A percentile compares a stretch with the other conserved stretches of the same genome.
These are phyloP conservation scores for Botrytis pseudocinerea DNA, from an alignment of 2,329 filamentous ascomycete species.

Conservation along the genomic window DNA sequence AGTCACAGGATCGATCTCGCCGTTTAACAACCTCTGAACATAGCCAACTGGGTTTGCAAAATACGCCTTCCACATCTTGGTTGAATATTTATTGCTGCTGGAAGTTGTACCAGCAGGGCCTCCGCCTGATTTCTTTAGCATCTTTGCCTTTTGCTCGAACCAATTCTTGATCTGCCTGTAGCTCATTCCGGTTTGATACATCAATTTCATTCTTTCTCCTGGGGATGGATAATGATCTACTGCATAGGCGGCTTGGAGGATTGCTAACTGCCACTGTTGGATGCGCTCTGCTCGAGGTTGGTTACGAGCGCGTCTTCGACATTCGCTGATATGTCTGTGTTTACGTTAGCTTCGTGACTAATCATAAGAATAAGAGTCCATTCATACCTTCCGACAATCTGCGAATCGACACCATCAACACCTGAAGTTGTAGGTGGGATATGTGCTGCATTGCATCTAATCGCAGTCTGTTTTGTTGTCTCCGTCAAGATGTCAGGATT, in stretches of 20 bases:
- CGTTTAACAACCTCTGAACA: not conserved
- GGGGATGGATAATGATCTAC: not conserved
- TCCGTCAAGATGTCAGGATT: not conserved
- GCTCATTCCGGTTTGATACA: not conserved
- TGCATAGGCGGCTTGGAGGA: not conserved
- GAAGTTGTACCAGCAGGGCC: not conserved
- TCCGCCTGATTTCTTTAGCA: not conserved
- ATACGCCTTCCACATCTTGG: conserved; percentile 6
- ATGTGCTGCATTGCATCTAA: not conserved
- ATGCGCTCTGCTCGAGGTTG: not conserved
- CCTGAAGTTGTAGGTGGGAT: not conserved
- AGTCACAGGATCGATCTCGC: not conserved
- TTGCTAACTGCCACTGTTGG: not conserved
- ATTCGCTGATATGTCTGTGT: conserved; percentile 6
- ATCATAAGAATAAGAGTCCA: not conserved
- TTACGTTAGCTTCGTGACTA: not conserved
- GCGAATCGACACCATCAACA: conserved; percentile 3
- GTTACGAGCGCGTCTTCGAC: not conserved
- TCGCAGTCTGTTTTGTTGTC: not conserved
- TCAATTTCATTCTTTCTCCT: not conserved
- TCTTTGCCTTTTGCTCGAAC: conserved; percentile 6
- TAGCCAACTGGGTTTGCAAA: not conserved
- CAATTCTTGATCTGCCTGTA: conserved; percentile 2
- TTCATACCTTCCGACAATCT: conserved; percentile 8
- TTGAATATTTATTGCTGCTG: not conserved